Base-by-base conservation (phyloP, 306 rosid species). In the Canavalia ensiformis region DNA sequence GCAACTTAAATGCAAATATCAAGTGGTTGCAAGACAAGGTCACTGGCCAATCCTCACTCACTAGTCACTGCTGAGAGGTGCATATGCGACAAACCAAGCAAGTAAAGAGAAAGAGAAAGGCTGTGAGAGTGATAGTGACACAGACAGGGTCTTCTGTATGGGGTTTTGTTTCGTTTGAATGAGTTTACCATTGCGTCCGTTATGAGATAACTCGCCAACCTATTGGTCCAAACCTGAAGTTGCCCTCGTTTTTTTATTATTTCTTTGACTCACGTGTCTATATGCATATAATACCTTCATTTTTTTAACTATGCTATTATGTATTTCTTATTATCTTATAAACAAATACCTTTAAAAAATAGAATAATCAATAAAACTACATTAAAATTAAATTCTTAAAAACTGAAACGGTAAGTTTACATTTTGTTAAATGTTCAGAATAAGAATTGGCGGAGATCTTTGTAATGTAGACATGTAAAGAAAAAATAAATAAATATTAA, bases 201-300 rank as follows among this genome's bases (percentile, higher is more conserved):
- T 18, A 13, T 65, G 44, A 2, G 12, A 6, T 30, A 12, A 66
- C 1, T 42, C 73, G 12, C 59, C 60, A 11, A 12, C 45, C 30
- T 30, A 7, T 49, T 47, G 44, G 6, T 69, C 58, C 44, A 47
- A 18, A 1, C 72, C 37, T 68, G 10, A 4, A 70, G 75, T 70
- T 49, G 75, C 75, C 75, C 75, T 49, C 75, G 75, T 68, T 70
- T 47, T 11, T 13, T 50, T 49, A 70, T 49, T 70, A 0, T 33
- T 50, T 50, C 59, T 49, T 70, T 50, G 13, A 49, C 60, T 28
- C 75, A 70, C 75, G 60, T 70, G 60, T 7, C 46, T 33, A 6
- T 33, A 47, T 11, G 33, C 9, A 45, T 2, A 37, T 28, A 44
- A 1, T 4, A 44, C 73, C 9, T 44, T 68, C 72, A 28, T 25